phyloP scores from a whole-genome alignment of 306 rosid genomes.

The Rubus idaeus region DNA sequence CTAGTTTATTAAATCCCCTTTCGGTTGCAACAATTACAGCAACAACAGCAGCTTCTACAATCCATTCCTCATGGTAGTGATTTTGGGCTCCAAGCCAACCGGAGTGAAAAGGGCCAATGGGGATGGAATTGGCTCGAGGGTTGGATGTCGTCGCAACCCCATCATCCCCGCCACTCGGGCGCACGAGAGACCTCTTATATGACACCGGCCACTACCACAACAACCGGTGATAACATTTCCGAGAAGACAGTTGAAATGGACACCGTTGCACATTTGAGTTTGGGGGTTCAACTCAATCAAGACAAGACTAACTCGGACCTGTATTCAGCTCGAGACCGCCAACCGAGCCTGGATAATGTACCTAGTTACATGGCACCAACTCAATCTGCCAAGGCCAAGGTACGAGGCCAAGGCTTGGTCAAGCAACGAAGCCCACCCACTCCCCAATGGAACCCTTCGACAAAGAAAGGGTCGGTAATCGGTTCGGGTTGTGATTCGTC shows the following conservation, averaged over 20 bases:
- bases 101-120: slow-evolving; percentile 51
- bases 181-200: slow-evolving; percentile 39
- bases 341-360: slow-evolving; percentile 25
- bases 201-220: slow-evolving; percentile 37
- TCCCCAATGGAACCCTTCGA: slow-evolving; percentile 61
- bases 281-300: slow-evolving; percentile 26
- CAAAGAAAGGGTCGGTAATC: slow-evolving; percentile 23
- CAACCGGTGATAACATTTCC: slow-evolving; percentile 48
- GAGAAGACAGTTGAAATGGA: slow-evolving; percentile 88
- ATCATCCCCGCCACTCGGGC: slow-evolving; percentile 29
- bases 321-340: slow-evolving; percentile 24
- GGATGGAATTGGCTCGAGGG: slow-evolving; percentile 90
- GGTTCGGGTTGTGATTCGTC: slow-evolving; percentile 61
- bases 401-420: slow-evolving; percentile 35
- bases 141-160: slow-evolving; percentile 76
- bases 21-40: slow-evolving; percentile 32
- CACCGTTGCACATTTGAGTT: slow-evolving; percentile 25
- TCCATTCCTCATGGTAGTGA: slow-evolving; percentile 31
- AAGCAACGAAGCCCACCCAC: slow-evolving; percentile 45
- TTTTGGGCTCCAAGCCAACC: slow-evolving; percentile 28
- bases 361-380: slow-evolving; percentile 97
- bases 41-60: slow-evolving; percentile 34
- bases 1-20: slow-evolving; percentile 10
- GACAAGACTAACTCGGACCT: slow-evolving; percentile 37
- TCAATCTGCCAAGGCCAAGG: slow-evolving; percentile 85